Evolutionary conservation across 805 yeast genomes (phyloP), one percentile per base, ranked within the genome.

Genomic region (Metschnikowia picachoensis): DNA sequence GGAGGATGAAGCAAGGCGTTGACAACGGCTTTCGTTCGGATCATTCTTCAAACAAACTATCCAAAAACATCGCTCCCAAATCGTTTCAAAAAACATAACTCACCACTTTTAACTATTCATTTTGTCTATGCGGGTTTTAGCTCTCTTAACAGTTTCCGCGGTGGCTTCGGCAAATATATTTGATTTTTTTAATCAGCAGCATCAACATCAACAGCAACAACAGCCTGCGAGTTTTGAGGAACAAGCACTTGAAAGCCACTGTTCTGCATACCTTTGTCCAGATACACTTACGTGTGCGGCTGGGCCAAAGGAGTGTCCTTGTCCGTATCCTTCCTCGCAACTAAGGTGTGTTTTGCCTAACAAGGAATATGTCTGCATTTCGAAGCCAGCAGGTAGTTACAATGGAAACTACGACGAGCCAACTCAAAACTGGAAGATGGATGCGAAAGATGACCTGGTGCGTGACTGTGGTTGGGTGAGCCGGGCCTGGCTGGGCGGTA

Each of bases 391-490:
- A 32, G 68, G 72, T 11, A 50, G 67, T 7, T 56, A 54, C 27
- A 52, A 57, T 12, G 55, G 62, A 2, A 58, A 60, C 15, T 77
- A 72, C 48, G 67, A 56, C 47, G 58, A 67, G 43, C 73, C 53
- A 59, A 70, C 50, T 67, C 74, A 59, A 65, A 80, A 66, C 68
- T 78, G 58, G 72, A 67, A 48, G 62, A 67, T 62, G 67, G 85
- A 52, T 71, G 83, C 67, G 51, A 38, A 70, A 64, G 58, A 87
- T 78, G 55, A 70, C 72, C 49, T 72, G 35, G 61, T 72, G 34
- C 60, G 94, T 62, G 96, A 86, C 59, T 92, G 98, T 65, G 85
- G 86, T 8, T 91, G 92, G 87, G 96, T 88, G 2, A 62, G 65
- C 27, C 72, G 87, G 35, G 44, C 47, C 12, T 44, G 47, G 47